Evolutionary conservation across 1,139 yeast genomes (phyloP).

Genomic region (Hansenula sp.): DNA sequence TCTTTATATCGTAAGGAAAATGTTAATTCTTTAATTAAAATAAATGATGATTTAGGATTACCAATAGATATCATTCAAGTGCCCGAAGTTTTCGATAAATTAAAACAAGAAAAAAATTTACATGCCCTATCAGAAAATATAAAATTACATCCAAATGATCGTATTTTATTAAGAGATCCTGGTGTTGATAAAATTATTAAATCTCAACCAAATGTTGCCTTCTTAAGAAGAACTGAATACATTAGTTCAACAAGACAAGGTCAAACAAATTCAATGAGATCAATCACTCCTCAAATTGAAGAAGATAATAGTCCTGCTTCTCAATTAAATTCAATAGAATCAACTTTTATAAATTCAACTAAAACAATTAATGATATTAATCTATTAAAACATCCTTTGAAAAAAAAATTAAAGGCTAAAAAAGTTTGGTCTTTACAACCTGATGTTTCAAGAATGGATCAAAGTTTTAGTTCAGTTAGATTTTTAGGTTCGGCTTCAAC

Average conservation of each 20-base stretch:
- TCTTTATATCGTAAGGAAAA: slow-evolving; percentile 71
- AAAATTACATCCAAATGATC: slow-evolving; percentile 71
- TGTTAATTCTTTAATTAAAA: slow-evolving; percentile 58
- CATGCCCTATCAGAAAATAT: slow-evolving; percentile 30
- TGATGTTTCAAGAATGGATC: slow-evolving; percentile 85
- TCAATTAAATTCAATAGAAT: slow-evolving; percentile 68
- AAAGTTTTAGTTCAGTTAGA: slow-evolving; percentile 66
- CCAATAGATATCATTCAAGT: slow-evolving; percentile 67
- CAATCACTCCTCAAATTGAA: slow-evolving; percentile 8
- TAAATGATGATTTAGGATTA: slow-evolving; percentile 79
- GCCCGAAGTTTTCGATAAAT: slow-evolving; percentile 63
- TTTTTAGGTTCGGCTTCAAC: slow-evolving; percentile 78
- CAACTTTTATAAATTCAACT: slow-evolving; percentile 63
- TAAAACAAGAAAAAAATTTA: slow-evolving; percentile 46
- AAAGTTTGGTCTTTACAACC: slow-evolving; percentile 81
- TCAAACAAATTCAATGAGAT: slow-evolving; percentile 5
- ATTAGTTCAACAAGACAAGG: slow-evolving; percentile 32
- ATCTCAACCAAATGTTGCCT: slow-evolving; percentile 60
- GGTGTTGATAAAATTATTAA: slow-evolving; percentile 50
- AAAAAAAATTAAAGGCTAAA: slow-evolving; percentile 70
- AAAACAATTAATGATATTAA: slow-evolving; percentile 42
- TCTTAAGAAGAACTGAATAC: slow-evolving; percentile 92
- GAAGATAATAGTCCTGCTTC: slow-evolving; percentile 49
- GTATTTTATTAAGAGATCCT: slow-evolving; percentile 77
- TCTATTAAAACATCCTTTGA: slow-evolving; percentile 69